Base-by-base conservation (phyloP, 352 stramenopile genomes). In the Phytophthora brassicae region DNA sequence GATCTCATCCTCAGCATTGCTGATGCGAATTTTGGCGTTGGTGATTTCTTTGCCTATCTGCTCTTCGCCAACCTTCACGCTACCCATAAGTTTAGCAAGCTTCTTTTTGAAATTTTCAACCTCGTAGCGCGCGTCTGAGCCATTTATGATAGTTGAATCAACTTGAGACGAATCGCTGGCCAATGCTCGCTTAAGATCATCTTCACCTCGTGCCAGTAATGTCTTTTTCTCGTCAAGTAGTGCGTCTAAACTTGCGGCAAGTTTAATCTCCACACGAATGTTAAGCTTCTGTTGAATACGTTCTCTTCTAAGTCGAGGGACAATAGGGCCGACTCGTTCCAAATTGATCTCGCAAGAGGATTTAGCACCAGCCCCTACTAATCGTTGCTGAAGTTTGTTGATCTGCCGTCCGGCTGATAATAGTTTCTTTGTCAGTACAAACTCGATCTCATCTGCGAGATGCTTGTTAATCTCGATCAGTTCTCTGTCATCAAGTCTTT, bases 81-180 rank as follows among this genome's bases (percentile, higher is more conserved):
- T 71, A 5, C 80, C 80, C 75, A 92, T 86, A 2, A 92, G 57
- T 49, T 89, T 87, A 0, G 68, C 75, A 1, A 92, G 70, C 45
- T 90, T 91, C n/a, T 75, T 70, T 53, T 88, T 90, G 68, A 92
- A 94, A 41, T 88, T 74, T 3, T 88, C 81, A 14, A 90, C 72
- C 23, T 91, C 83, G 47, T 89, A 94, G 3, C 82, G 81, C 5
- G 74, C 82, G 17, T 60, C 69, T 1, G 73, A 70, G 4, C 81
- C 81, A 9, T 51, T 88, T 31, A 94, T 77, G 39, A 92, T 75
- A 2, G 42, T 62, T 16, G 85, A 92, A 41, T 94, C 85, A 4
- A 92, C 81, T 48, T 87, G 77, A 3, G 66, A 49, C 0, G 81
- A 86, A 47, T 92, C 82, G 26, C 77, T 89, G 0, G 74, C 79